Base-by-base conservation (phyloP, 2,329 filamentous ascomycete species). In the Curvularia sp. region DNA sequence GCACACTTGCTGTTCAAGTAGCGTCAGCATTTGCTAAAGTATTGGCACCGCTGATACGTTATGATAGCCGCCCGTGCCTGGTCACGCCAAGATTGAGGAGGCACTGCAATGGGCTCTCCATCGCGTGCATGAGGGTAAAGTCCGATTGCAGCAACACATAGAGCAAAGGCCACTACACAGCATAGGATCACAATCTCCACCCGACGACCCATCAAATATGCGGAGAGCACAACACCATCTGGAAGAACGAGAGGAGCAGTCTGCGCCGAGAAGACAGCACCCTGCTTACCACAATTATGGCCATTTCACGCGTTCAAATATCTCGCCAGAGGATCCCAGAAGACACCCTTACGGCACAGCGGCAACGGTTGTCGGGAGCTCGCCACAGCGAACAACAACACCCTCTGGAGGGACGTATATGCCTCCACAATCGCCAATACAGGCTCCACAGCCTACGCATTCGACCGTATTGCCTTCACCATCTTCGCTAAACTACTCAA, bases 321-420 rank as follows among this genome's bases (percentile, higher is more conserved):
- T 54, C 23, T n/a, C 48, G 18, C 27, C 59, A 34, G 70, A 73
- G 21, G 64, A 70, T 13, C 57, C 19, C 49, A 65, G 65, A 63
- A 61, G 65, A 41, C 59, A 62, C 41, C 57, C 55, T 12, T 68
- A 67, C 49, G 50, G 61, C 8, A 61, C 38, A 47, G 69, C 69
- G 13, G 57, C 59, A 27, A 58, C 53, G 13, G 50, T 63, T 9
- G 55, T 63, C 18, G 50, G 51, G 1, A 63, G 60, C 42, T 72
- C 69, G 25, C 67, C 69, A 13, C 67, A 69, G 25, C 60, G 65
- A 27, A 65, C 61, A 9, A 51, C 59, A 19, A 80, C 79, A 65
- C 84, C 85, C 25, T 84, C 83, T 5, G 74, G 75, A 55, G 80
- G 78, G 13, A 75, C 75, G 15, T 79, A 68, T 42, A 58, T 66